These are phyloP conservation scores for Aspergillus campestris DNA, from an alignment of 495 filamentous ascomycete genomes.

Conservation along the genomic window DNA sequence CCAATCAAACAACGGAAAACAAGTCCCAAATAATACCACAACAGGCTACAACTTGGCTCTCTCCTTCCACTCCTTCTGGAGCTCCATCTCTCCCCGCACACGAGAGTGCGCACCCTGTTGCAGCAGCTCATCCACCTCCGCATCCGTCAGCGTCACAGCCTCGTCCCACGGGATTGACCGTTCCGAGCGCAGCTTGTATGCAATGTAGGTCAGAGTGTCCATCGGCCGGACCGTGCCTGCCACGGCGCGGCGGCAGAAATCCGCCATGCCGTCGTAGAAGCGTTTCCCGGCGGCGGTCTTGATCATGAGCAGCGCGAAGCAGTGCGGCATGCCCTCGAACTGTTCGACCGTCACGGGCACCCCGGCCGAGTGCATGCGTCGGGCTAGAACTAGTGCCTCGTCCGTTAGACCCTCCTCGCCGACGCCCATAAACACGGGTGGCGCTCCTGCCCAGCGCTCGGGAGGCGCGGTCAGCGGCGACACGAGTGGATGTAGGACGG, in stretches of 20 bases:
- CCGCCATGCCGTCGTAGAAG: constrained; percentile 48
- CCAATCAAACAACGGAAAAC: background rate
- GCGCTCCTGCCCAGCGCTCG: constrained; percentile 55
- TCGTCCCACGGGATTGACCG: constrained; percentile 41
- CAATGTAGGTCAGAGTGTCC: constrained; percentile 36
- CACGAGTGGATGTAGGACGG: constrained; percentile 67
- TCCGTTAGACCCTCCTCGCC: constrained; percentile 77
- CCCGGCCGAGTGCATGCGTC: constrained; percentile 49
- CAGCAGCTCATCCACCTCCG: constrained; percentile 46
- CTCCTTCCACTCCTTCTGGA: constrained; percentile 29
- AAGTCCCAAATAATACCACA: background rate
- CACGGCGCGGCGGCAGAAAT: constrained; percentile 44
- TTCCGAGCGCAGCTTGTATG: constrained; percentile 47
- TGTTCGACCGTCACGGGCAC: constrained; percentile 61
- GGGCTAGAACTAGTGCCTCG: constrained; percentile 56
- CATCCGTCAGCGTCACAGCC: constrained; percentile 41
- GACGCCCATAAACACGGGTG: constrained; percentile 64
- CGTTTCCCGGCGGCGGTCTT: constrained; percentile 33
- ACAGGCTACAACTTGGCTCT: constrained; percentile 38
- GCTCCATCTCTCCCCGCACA: constrained; percentile 34
- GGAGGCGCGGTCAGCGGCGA: constrained; percentile 51
- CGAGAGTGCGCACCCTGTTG: constrained; percentile 35
- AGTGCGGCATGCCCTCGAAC: constrained; percentile 87
- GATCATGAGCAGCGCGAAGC: constrained; percentile 61
- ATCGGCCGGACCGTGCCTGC: constrained; percentile 15